Evolutionary conservation across 768 basidiomycete species (phyloP).

Genomic region (Lentinula edodes): DNA sequence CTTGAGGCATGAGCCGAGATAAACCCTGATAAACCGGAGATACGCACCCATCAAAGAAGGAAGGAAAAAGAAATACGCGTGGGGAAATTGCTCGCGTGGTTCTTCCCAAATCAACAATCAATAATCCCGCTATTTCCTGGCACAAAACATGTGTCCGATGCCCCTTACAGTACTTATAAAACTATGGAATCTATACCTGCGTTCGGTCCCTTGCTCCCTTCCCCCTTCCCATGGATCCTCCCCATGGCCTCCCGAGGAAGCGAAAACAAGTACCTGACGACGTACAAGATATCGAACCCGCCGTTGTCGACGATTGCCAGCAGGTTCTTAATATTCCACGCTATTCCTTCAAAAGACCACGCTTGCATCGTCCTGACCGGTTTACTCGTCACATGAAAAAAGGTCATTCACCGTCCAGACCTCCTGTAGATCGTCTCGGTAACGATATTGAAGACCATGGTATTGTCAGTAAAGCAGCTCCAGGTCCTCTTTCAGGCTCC

Average conservation of each 20-base stretch:
- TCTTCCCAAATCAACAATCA: not conserved
- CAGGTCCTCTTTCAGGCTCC: slow-evolving; percentile 41
- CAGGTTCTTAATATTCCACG: not conserved
- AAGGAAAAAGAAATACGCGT: not conserved
- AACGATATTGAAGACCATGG: slow-evolving; percentile 44
- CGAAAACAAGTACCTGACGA: slow-evolving; percentile 61
- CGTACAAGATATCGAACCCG: slow-evolving; percentile 25
- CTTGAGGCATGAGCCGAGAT: not conserved
- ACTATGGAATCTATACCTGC: slow-evolving; percentile 12
- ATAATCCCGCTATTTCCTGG: not conserved
- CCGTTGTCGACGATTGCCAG: slow-evolving; percentile 28
- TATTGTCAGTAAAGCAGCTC: slow-evolving; percentile 33
- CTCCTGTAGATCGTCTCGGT: slow-evolving; percentile 25
- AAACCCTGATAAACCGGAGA: not conserved
- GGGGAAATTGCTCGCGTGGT: not conserved
- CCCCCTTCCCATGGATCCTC: slow-evolving; percentile 48
- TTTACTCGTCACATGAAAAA: slow-evolving; percentile 16
- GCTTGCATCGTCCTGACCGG: slow-evolving; percentile 5
- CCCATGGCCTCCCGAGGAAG: slow-evolving; percentile 51
- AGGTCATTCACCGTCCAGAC: slow-evolving; percentile 16
- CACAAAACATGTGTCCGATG: slow-evolving; percentile 17
- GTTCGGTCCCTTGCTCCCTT: slow-evolving; percentile 14
- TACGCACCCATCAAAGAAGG: not conserved
- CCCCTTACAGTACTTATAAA: slow-evolving; percentile 26
- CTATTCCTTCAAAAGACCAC: slow-evolving; percentile 4